These are phyloP conservation scores for Streptanthus diversifolius DNA, from an alignment of 345 rosid species.

Conservation along the genomic window DNA sequence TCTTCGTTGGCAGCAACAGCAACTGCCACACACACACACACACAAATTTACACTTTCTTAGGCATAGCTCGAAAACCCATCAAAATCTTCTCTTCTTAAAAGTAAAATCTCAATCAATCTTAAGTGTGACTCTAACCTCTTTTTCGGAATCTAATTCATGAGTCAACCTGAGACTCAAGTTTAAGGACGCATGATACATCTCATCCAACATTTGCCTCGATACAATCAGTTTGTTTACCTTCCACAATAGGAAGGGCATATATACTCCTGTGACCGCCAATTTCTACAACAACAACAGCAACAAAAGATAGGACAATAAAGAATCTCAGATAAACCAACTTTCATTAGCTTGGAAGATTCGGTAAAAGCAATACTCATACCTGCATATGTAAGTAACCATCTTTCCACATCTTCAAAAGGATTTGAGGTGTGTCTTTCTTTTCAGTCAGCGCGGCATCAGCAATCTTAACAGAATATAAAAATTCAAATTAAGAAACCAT, in stretches of 20 bases:
- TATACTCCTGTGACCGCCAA: conserved; percentile 41
- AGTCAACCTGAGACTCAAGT: conserved; percentile 59
- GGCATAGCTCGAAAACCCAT: not conserved
- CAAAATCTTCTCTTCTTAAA: not conserved
- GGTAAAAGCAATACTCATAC: conserved; percentile 33
- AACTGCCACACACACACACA: not conserved
- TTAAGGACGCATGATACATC: conserved; percentile 79
- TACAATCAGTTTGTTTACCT: conserved; percentile 50
- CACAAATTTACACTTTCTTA: not conserved
- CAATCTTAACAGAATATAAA: conserved; percentile 45
- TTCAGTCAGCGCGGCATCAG: conserved; percentile 57
- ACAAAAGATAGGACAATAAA: not conserved
- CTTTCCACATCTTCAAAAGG: conserved; percentile 82
- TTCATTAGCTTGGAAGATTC: not conserved
- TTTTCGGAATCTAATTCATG: conserved; percentile 57
- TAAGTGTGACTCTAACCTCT: conserved; percentile 47
- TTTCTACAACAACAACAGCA: conserved; percentile 48
- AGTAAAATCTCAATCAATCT: not conserved
- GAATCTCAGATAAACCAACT: not conserved
- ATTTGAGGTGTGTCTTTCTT: conserved; percentile 57
- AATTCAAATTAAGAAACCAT: not conserved
- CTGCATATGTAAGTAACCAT: conserved; percentile 79
- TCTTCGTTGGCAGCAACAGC: not conserved
- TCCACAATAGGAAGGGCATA: conserved; percentile 62
- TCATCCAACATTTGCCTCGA: conserved; percentile 56